phyloP scores from a whole-genome alignment of 2,329 filamentous ascomycete species.

The Zymoseptoria tritici region DNA sequence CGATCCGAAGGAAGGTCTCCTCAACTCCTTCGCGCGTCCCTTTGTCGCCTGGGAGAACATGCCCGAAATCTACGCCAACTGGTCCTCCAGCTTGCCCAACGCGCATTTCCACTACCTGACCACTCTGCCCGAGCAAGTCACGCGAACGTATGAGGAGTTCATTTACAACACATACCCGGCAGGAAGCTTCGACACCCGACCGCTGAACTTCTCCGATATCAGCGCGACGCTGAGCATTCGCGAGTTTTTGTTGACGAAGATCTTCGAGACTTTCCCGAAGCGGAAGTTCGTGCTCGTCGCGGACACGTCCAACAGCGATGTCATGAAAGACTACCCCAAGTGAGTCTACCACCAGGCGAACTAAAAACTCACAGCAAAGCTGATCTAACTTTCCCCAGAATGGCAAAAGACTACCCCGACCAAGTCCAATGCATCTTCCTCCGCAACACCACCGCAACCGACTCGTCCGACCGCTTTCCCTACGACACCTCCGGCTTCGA shows the following conservation, averaged over 20 bases:
- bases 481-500: slow-evolving; percentile 69
- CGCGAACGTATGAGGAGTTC: slow-evolving; percentile 70
- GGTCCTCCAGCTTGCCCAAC: slow-evolving; percentile 58
- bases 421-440: slow-evolving; percentile 73
- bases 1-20: slow-evolving; percentile 62
- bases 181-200: slow-evolving; percentile 69
- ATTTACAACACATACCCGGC: slow-evolving; percentile 72
- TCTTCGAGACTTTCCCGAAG: slow-evolving; percentile 67
- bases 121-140: slow-evolving; percentile 70
- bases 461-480: slow-evolving; percentile 59
- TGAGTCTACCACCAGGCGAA: too few species aligned
- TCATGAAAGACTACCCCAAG: slow-evolving; percentile 53
- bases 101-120: slow-evolving; percentile 77
- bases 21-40: slow-evolving; percentile 67
- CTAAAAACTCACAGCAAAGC: too few species aligned
- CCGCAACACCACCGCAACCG: slow-evolving; percentile 65
- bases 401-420: slow-evolving; percentile 59
- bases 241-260: slow-evolving; percentile 59
- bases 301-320: slow-evolving; percentile 68
- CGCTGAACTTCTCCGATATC: slow-evolving; percentile 72
- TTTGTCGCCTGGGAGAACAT: slow-evolving; percentile 72
- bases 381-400: slow-evolving; percentile 16
- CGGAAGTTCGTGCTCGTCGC: slow-evolving; percentile 70
- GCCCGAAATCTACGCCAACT: slow-evolving; percentile 71
- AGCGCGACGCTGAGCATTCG: slow-evolving; percentile 65